Base-by-base conservation (phyloP, 352 stramenopile genomes). In the Pythium utonaiense region DNA sequence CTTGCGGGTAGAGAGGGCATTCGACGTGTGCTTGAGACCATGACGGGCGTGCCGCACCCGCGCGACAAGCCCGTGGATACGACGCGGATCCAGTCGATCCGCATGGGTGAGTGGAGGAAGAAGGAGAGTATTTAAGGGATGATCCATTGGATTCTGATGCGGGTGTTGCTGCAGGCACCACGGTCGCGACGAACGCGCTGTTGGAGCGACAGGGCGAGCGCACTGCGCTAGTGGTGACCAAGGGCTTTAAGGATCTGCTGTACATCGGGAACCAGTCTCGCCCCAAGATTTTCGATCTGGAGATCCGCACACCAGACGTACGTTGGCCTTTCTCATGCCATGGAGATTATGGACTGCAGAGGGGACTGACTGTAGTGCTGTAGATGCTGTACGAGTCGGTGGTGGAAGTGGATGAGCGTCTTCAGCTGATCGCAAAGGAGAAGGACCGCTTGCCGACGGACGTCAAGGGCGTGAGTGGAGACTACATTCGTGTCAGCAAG, bases 221-320 rank as follows among this genome's bases (percentile, higher is more conserved):
- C 19, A 98, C 93, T 60, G 96, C 90, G 48, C 79, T 99, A 3
- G 73, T 99, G 7, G 98, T 92, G 12, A 99, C 96, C 10, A 78
- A 93, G 56, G 96, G 97, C 40, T 98, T 99, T 75, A 78, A 78
- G 38, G 97, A 99, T 74, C 71, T 99, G 53, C 80, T 99, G 22
- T 95, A 97, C 73, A 99, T 99, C 77, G 97, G 97, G 28, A 99
- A 99, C 75, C 97, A 99, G 76, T 94, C 92, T n/a, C 87, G 97
- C 22, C 93, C 93, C 10, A 91, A 98, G 70, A 99, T 99, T 69
- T 98, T 98, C 53, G 94, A 98, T 67, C 74, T 98, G 60, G 96
- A 95, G 83, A 99, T 98, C 79, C 75, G 80, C 50, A 95, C 80
- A 60, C 88, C 88, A 1, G 86, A 96, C 45, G 86, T 96, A 68